Base-by-base conservation (phyloP, 208 protist genomes). In the Leishmania guyanensis region DNA sequence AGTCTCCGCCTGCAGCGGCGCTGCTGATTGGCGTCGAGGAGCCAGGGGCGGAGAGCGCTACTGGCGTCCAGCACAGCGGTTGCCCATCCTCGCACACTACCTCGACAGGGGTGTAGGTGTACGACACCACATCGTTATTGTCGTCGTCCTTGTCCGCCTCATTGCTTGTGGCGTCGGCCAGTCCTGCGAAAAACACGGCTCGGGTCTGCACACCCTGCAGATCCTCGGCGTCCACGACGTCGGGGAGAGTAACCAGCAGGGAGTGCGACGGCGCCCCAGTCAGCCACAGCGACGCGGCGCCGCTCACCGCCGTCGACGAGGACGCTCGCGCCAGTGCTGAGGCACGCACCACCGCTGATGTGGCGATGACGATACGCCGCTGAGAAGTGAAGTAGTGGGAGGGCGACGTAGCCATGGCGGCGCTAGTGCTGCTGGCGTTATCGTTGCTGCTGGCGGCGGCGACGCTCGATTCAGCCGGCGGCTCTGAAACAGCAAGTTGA, bases 231-330 rank as follows among this genome's bases (percentile, higher is more conserved):
- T 91, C 84, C 58, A 65, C 68, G 36, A 97, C 92, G 60, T 93
- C 92, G 0, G 94, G 93, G 62, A 97, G 91, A 33, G 92, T 95
- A 16, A 96, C 77, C 17, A 97, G 84, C 77, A 95, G 81, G 48
- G 82, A 73, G 54, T 86, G 50, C 39, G 10, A 39, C 14, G 80
- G 60, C 8, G 73, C 68, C 5, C 43, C 76, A 4, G 82, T 68
- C 33, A 95, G 69, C 93, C 91, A 95, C 50, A 86, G 56, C 36
- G 85, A 53, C 3, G 89, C 84, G 0, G 80, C 84, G 3, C 89
- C 89, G 71, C 85, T 88, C 29, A 76, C 78, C 1, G 72, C 81
- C 29, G 77, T 66, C 29, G 77, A 17, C 2, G 82, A 54, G 14
- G n/a, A 20, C 14, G 64, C 60, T 5, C 71, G 54, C 1, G 9